A percentile compares a stretch with the other conserved stretches of the same genome.
phyloP scores from a whole-genome alignment of 441 rosid species.

The Theobroma grandiflorum region DNA sequence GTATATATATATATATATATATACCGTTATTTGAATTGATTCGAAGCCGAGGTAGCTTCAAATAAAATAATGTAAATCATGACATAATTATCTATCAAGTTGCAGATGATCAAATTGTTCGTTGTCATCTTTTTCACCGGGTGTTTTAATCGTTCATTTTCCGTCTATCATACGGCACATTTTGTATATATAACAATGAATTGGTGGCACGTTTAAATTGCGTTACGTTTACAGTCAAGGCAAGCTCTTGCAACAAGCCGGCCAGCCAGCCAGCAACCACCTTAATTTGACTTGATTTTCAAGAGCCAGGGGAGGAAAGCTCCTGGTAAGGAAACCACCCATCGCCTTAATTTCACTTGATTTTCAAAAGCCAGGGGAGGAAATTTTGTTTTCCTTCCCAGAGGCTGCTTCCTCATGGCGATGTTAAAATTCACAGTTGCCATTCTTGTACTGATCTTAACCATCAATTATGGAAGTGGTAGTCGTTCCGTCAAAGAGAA shows the following conservation, averaged over 20 bases:
- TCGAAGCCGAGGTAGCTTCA: not conserved
- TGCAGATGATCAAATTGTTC: not conserved
- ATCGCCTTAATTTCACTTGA: not conserved
- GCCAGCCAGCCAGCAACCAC: not conserved
- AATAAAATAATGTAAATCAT: not conserved
- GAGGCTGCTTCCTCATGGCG: constrained; percentile 9
- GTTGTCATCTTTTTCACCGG: not conserved
- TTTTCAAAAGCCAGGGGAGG: not conserved
- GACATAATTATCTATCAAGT: not conserved
- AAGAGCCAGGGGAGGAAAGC: not conserved
- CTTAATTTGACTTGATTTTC: not conserved
- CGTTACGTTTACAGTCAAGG: not conserved
- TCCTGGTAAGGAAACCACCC: not conserved
- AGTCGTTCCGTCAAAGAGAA: constrained; percentile 34
- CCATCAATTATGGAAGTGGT: constrained; percentile 23
- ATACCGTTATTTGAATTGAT: no score
- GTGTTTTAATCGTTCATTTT: not conserved
- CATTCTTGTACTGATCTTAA: constrained; percentile 27
- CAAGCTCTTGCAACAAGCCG: not conserved
- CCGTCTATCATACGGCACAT: not conserved
- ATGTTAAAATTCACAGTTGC: constrained; percentile 15
- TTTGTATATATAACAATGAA: not conserved
- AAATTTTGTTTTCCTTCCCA: not conserved
- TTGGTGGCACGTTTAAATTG: not conserved
- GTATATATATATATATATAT: no score